Evolutionary conservation across 1,139 yeast genomes (phyloP).

Genomic region (Debaryomyces coudertii): DNA sequence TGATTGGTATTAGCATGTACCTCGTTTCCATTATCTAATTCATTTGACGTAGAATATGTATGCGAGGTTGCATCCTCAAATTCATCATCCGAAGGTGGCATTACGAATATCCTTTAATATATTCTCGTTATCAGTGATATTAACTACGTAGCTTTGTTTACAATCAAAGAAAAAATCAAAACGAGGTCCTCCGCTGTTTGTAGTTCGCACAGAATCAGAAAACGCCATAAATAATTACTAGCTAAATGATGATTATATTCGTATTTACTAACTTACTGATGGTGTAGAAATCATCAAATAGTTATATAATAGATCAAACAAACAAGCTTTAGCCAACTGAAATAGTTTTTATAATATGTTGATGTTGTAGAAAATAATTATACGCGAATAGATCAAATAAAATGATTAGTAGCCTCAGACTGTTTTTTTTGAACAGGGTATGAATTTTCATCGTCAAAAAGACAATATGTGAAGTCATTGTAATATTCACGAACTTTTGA

Average conservation of each 20-base stretch:
- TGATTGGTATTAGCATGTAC: background rate
- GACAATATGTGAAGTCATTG: too few relatives aligned
- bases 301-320: too few relatives aligned
- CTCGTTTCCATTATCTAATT: conserved; percentile 4
- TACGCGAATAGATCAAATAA: too few relatives aligned
- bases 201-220: conserved; percentile 5
- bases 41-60: conserved; percentile 1
- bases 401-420: too few relatives aligned
- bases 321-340: too few relatives aligned
- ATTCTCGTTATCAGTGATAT: background rate
- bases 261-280: too few relatives aligned
- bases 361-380: too few relatives aligned
- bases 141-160: conserved; percentile 1
- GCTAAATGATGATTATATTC: background rate
- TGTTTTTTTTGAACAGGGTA: too few relatives aligned
- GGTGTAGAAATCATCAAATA: too few relatives aligned
- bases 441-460: too few relatives aligned
- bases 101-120: conserved; percentile 8
- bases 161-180: conserved; percentile 2
- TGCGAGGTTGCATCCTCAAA: conserved; percentile 25
- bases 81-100: conserved; percentile 24
- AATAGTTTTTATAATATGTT: too few relatives aligned
- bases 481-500: too few relatives aligned
- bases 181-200: conserved; percentile 1
- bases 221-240: background rate